Base-by-base conservation (phyloP, 192 early-diverging fungal genomes). In the Backusella australiensis region DNA sequence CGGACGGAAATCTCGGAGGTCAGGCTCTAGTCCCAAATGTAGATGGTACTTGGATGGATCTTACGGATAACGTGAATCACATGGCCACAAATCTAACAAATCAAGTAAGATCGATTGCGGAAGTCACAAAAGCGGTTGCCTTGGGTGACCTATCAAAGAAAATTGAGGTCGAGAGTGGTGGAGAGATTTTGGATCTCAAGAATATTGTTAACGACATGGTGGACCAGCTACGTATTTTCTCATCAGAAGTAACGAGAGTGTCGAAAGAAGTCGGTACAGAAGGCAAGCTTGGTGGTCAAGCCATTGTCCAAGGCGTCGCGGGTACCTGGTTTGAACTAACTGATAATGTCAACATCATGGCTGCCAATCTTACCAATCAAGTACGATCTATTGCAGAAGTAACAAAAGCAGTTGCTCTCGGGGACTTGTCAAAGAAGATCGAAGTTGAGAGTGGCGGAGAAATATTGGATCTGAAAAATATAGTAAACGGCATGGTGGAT, bases 401-500 rank as follows among this genome's bases (percentile, higher is more conserved):
- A 17, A 89, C 86, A 23, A 92, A 85, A 42, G 87, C 91, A 3
- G 87, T 92, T 26, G 89, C 91, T 1, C 78, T 82, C 26, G 91
- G 90, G 32, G 90, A 92, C 82, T 73, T 92, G 39, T 89, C 84
- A 15, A 85, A 87, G 74, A 91, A 90, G 77, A 91, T 94, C 14
- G 85, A 84, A 0, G 89, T 89, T 1, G 86, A 87, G 39, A 88
- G 89, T 4, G 79, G 85, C 36, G 93, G 93, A 11, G 93, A 94
- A 69, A 92, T 90, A 41, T 80, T 83, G 5, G 90, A 88, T 39
- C 75, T 94, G 0, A 94, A 94, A 71, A 79, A 86, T 23, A 92
- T 89, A 2, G 89, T 94, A 53, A 94, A 94, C 77, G 82, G 77
- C n/a, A 90, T 94, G 88, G 88, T 90, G 26, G 84, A 84, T n/a